phyloP scores from a whole-genome alignment of 352 stramenopile species.

The Phytopythium helicoides region DNA sequence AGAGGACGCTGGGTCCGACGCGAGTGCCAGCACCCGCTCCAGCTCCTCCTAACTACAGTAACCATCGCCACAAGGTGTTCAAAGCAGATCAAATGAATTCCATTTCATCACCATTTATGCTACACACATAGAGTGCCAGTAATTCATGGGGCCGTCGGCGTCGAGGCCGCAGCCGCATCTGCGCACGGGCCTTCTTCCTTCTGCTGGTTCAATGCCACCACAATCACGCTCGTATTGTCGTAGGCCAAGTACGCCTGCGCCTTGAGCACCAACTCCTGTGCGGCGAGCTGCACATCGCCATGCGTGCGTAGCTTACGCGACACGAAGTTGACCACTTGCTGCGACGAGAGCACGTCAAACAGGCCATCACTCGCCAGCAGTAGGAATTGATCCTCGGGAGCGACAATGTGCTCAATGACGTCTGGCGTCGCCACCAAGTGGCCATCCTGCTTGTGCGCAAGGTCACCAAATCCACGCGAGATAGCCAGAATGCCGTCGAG shows the following conservation, averaged over 20 bases:
- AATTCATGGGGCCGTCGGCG: neutral
- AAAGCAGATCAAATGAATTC: neutral
- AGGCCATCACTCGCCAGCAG: constrained; percentile 90
- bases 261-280: constrained; percentile 86
- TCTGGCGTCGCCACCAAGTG: constrained; percentile 84
- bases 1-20: neutral
- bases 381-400: constrained; percentile 83
- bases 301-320: constrained; percentile 83
- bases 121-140: neutral
- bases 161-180: neutral
- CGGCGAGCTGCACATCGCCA: constrained; percentile 86
- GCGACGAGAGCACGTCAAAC: constrained; percentile 89
- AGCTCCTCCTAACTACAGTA: neutral
- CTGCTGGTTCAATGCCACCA: constrained; percentile 83
- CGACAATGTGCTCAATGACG: constrained; percentile 64
- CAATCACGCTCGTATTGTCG: constrained; percentile 90
- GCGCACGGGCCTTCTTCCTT: constrained; percentile 12
- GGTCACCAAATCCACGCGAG: constrained; percentile 86
- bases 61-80: constrained; percentile 1
- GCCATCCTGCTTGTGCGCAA: constrained; percentile 88
- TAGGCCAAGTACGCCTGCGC: constrained; percentile 87
- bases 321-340: constrained; percentile 91
- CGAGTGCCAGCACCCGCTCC: neutral
- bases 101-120: neutral
- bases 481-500: constrained; percentile 87